Evolutionary conservation across 768 basidiomycete species (phyloP).

Genomic region (Cystoderma amianthinum): DNA sequence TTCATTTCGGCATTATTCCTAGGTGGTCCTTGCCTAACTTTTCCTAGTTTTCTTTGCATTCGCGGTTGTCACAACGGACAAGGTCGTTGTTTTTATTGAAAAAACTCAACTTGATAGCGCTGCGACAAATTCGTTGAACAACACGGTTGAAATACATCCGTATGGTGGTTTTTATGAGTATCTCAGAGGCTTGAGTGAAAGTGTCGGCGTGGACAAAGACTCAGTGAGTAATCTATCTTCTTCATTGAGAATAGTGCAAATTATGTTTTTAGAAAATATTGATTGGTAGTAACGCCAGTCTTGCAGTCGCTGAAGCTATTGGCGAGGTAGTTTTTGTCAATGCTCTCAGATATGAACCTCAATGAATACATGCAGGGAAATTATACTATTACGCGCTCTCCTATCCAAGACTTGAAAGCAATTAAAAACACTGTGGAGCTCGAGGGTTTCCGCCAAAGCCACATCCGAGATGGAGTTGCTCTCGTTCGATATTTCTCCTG

Average conservation of each 20-base stretch:
- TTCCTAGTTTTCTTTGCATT: constrained; percentile 84
- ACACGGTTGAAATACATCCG: constrained; percentile 55
- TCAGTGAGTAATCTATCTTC: constrained; percentile 15
- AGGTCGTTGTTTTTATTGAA: constrained; percentile 67
- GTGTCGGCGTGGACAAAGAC: constrained; percentile 23
- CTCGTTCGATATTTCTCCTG: constrained; percentile 89
- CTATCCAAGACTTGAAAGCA: constrained; percentile 72
- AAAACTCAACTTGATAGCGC: constrained; percentile 37
- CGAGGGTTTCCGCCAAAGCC: constrained; percentile 83
- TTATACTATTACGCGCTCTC: constrained; percentile 57
- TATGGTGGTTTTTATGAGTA: constrained; percentile 66
- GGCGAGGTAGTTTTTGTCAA: constrained; percentile 56
- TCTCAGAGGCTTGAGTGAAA: constrained; percentile 40
- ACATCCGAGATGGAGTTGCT: constrained; percentile 87
- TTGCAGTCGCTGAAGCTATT: constrained; percentile 78
- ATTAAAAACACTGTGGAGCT: constrained; percentile 79
- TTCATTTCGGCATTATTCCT: constrained; percentile 85
- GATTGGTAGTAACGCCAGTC: constrained; percentile 69
- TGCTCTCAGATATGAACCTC: constrained; percentile 5
- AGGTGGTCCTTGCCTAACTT: constrained; percentile 3
- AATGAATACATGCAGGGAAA: constrained; percentile 34
- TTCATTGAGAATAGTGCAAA: not conserved
- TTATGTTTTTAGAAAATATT: constrained; percentile 69
- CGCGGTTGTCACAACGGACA: constrained; percentile 60
- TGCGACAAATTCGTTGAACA: constrained; percentile 41